Conservation (phyloP, 106 monocot species). For the Narthecium ossifragum region DNA sequence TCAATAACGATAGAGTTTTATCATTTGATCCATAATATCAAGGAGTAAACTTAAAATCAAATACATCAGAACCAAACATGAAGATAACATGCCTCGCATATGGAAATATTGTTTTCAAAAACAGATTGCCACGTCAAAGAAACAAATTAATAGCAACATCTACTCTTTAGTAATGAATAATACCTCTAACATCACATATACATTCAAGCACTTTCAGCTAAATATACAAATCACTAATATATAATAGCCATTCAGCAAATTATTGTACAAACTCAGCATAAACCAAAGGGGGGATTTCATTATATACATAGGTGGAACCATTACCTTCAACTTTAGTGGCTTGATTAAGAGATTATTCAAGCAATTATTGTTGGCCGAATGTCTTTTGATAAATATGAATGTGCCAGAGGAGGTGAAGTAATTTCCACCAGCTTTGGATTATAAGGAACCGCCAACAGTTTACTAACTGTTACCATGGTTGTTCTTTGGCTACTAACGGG, state of each 20-base stretch:
- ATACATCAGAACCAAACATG: background rate
- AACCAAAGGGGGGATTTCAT: background rate
- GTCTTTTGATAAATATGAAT: background rate
- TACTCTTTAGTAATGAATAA: background rate
- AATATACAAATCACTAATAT: background rate
- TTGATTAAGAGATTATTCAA: background rate
- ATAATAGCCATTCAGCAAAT: background rate
- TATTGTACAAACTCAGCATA: background rate
- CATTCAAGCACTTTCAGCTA: background rate
- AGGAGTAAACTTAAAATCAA: background rate
- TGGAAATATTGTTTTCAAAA: too few relatives aligned
- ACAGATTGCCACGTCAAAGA: background rate
- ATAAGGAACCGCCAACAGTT: constrained; percentile 8
- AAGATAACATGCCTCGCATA: too few relatives aligned
- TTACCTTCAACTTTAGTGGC: background rate
- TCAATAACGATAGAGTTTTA: too few relatives aligned
- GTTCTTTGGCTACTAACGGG: constrained; percentile 51
- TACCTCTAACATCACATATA: background rate
- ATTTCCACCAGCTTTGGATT: constrained; percentile 9
- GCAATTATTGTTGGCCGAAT: background rate
- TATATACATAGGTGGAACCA: background rate
- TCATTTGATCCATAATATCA: background rate
- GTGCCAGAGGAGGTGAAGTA: constrained; percentile 22
- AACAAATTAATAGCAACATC: background rate
- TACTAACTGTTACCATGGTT: constrained; percentile 4